Conservation (phyloP, 2,329 filamentous ascomycete genomes). For the Parastagonospora nodorum region DNA sequence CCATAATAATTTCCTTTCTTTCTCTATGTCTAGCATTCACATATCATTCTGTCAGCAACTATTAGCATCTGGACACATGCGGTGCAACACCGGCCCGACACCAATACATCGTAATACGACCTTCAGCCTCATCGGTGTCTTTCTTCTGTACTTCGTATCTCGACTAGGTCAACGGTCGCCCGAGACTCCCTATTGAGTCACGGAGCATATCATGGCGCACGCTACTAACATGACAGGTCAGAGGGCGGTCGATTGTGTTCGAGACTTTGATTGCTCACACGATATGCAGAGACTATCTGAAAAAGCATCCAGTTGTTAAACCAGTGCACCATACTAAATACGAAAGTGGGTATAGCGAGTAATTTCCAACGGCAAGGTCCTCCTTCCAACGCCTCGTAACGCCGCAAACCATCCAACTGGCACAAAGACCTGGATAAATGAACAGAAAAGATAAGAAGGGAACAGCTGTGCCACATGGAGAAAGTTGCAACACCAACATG, state of each 20-base stretch:
- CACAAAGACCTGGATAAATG: background rate
- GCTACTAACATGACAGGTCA: too few species aligned
- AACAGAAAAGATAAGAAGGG: background rate
- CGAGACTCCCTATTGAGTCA: background rate
- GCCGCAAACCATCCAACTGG: too few species aligned
- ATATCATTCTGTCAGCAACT: background rate
- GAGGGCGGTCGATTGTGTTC: too few species aligned
- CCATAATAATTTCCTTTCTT: conserved; percentile 21
- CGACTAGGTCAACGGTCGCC: background rate
- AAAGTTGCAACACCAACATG: background rate
- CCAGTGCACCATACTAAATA: too few species aligned
- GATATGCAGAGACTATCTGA: too few species aligned
- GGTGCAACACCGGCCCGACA: background rate
- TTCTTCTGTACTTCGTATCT: background rate
- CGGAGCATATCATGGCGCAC: too few species aligned
- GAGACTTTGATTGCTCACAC: too few species aligned
- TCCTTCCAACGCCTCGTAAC: too few species aligned
- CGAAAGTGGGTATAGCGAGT: too few species aligned
- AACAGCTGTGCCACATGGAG: background rate
- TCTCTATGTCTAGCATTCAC: conserved; percentile 5
- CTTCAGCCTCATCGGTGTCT: background rate
- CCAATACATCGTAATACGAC: background rate
- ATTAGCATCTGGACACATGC: background rate
- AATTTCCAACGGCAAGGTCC: too few species aligned
- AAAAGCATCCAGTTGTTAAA: too few species aligned